These are phyloP conservation scores for Trichosporon coremiiforme DNA, from an alignment of 1,284 basidiomycete species.

Conservation along the genomic window DNA sequence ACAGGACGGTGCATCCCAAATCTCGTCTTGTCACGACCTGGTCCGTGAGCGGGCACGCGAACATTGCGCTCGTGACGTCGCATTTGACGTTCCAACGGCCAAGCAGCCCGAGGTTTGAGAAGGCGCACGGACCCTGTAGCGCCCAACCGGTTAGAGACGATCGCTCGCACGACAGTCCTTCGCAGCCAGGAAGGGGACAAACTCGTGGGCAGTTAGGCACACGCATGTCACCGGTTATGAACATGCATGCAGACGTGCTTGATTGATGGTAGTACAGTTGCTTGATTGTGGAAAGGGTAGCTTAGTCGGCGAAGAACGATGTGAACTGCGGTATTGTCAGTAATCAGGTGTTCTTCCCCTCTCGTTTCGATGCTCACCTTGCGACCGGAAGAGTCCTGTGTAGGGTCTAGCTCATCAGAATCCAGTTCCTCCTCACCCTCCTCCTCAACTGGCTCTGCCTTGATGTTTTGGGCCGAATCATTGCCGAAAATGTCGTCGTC, in stretches of 20 bases:
- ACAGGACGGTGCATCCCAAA: neutral
- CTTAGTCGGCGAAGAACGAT: conserved; percentile 17
- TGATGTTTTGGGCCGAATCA: neutral
- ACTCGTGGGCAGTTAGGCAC: neutral
- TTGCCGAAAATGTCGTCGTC: conserved; percentile 19
- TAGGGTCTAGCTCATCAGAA: conserved; percentile 23
- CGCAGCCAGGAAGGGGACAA: neutral
- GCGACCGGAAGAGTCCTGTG: conserved; percentile 24
- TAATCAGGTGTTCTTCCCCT: neutral
- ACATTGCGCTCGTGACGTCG: neutral
- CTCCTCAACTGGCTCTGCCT: conserved; percentile 1
- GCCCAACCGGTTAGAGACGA: neutral
- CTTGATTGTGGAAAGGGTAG: neutral
- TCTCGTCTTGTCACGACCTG: conserved; percentile 1
- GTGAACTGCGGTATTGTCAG: conserved; percentile 14
- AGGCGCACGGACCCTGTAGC: neutral
- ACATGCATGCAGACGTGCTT: neutral
- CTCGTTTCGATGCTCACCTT: conserved; percentile 18
- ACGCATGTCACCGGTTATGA: neutral
- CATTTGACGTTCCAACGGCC: neutral
- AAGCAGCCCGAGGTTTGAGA: neutral
- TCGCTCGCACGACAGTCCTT: neutral
- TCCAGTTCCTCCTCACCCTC: conserved; percentile 21
- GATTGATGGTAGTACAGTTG: neutral
- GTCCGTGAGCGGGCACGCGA: conserved; percentile 4